Base-by-base conservation (phyloP, 805 yeast genomes). In the Yarrowia sp. region DNA sequence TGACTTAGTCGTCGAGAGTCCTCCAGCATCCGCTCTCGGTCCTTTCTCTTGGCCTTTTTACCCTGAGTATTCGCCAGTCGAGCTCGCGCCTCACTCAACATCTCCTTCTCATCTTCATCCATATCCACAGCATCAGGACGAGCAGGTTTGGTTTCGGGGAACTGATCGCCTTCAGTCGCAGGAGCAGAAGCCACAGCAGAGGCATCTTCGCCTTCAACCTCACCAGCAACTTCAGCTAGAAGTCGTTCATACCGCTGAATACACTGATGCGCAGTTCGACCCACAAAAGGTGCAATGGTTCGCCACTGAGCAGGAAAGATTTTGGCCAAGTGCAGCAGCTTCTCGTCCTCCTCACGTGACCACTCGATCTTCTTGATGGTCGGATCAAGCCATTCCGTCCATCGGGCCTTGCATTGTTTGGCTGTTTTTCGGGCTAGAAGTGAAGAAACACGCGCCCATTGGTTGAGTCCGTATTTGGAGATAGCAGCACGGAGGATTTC, bases 11-110 rank as follows among this genome's bases (percentile, higher is more conserved):
- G 77, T 69, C 85, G 82, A 66, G 90, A 88, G 71, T 92, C 96
- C 58, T 86, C 89, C 50, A 91, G 77, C 83, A 89, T 81, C 60
- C 95, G 78, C 73, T 93, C 98, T 65, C 98, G 79, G 1, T 87
- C 90, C 72, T 92, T 91, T 66, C 98, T 77, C 66, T 92, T 90
- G 0, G 98, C 97, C 75, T 93, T 93, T 69, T 92, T 92, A 66
- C 98, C 99, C 74, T 89, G 91, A 0, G 98, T 92, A 71, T 91
- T 92, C 11, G 96, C 90, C 68, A 93, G 78, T 69, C 99, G 83
- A 1, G 97, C 96, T 55, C 88, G 83, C 0, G 99, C 99, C 73
- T 95, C 99, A n/a, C 90, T 85, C 8, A 92, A 75, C 97, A 92
- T 91, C 74, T 93, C 98, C 65, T 83, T 78, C 71, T 93, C 97